Percentiles rank a stretch among this genome's conserved stretches.
Conservation (phyloP, 1,284 basidiomycete species). For the Amylostereum areolatum region DNA sequence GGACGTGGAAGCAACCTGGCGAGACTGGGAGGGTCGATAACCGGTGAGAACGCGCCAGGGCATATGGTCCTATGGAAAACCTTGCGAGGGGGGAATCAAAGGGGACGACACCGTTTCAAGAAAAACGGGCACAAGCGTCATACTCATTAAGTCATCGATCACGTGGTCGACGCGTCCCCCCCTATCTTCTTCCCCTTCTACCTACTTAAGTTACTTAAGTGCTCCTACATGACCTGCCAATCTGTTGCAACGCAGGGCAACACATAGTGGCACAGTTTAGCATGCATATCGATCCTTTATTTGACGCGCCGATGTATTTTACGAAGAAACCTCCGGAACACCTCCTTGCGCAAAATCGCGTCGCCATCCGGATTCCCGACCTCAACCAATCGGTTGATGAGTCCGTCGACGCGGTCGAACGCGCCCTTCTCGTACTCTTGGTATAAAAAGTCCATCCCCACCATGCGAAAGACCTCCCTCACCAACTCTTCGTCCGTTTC, state of each 20-base stretch:
- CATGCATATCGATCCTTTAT: slow-evolving; percentile 26
- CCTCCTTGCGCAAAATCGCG: slow-evolving; percentile 67
- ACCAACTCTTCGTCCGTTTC: slow-evolving; percentile 55
- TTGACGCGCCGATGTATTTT: slow-evolving; percentile 90
- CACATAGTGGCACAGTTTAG: not conserved
- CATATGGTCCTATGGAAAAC: not conserved
- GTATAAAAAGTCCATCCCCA: slow-evolving; percentile 69
- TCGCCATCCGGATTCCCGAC: slow-evolving; percentile 22
- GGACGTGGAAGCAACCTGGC: not conserved
- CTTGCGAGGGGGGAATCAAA: too few relatives aligned
- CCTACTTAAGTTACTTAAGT: too few relatives aligned
- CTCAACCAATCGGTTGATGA: slow-evolving; percentile 72
- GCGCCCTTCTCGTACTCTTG: slow-evolving; percentile 74
- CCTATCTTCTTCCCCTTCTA: too few relatives aligned
- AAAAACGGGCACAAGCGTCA: too few relatives aligned
- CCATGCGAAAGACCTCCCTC: slow-evolving; percentile 73
- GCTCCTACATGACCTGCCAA: too few relatives aligned
- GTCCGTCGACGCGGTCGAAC: slow-evolving; percentile 58
- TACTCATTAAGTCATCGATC: too few relatives aligned
- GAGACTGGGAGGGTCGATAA: not conserved
- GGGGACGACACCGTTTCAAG: too few relatives aligned
- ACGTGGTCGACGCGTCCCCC: too few relatives aligned
- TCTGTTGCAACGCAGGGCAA: too few relatives aligned
- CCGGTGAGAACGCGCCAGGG: not conserved
- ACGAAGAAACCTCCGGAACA: slow-evolving; percentile 80